phyloP scores from a whole-genome alignment of 202 grass and related monocot genomes.

The Musa balbisiana region DNA sequence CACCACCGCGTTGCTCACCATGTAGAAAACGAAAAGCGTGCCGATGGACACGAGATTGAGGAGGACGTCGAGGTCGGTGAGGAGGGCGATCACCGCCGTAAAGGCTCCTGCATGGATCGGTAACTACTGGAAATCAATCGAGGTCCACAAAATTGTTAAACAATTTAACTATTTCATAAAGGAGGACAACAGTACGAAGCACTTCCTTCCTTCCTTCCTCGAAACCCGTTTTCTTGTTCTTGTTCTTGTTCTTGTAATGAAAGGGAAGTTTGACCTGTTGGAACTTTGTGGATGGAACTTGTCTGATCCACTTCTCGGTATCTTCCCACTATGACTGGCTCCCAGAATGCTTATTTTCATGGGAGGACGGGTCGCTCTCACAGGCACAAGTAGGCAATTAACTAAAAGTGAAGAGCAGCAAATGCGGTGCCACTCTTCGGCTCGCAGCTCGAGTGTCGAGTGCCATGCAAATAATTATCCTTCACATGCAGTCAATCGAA shows the following conservation, averaged over 20 bases:
- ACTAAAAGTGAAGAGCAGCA: background rate
- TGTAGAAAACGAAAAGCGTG: constrained; percentile 99
- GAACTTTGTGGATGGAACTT: too few relatives aligned
- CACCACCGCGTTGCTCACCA: constrained; percentile 86
- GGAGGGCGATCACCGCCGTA: constrained; percentile 68
- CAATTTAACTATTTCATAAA: too few relatives aligned
- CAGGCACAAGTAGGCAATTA: background rate
- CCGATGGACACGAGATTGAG: constrained; percentile 87
- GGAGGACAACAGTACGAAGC: too few relatives aligned
- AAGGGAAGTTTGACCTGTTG: too few relatives aligned
- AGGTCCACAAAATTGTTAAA: too few relatives aligned
- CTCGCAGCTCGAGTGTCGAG: background rate
- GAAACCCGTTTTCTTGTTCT: too few relatives aligned
- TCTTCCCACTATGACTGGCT: background rate
- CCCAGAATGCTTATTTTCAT: background rate
- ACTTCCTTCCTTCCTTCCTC: too few relatives aligned
- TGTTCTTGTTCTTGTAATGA: too few relatives aligned
- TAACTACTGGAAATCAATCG: too few relatives aligned
- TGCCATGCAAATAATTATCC: background rate
- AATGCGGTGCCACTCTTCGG: background rate
- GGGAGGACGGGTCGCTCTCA: background rate
- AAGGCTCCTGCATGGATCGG: constrained; percentile 36
- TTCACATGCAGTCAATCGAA: background rate
- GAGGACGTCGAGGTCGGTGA: constrained; percentile 82
- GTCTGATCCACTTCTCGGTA: background rate